Conservation (phyloP, 495 filamentous ascomycete species). For the Copromyces sp. region DNA sequence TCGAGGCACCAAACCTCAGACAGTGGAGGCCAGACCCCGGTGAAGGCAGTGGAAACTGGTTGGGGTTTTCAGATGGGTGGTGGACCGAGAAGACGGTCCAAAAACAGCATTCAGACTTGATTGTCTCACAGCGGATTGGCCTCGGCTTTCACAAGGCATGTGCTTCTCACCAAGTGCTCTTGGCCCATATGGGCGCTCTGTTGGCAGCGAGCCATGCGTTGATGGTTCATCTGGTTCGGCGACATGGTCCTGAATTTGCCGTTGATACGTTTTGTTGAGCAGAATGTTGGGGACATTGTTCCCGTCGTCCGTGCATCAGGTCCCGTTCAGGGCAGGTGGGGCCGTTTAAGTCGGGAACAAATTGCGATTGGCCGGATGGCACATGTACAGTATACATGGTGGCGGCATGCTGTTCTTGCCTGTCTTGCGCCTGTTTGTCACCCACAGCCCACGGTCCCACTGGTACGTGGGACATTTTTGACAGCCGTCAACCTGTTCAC, state of each 20-base stretch:
- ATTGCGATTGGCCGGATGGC: not conserved
- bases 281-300: conserved; percentile 24
- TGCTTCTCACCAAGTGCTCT: not conserved
- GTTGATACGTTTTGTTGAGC: conserved; percentile 24
- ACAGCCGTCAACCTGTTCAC: not conserved
- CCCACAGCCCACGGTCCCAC: not conserved
- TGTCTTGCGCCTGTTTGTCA: not conserved
- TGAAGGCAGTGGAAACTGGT: not conserved
- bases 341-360: not conserved
- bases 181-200: not conserved
- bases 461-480: not conserved
- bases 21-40: not conserved
- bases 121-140: not conserved
- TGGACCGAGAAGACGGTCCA: not conserved
- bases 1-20: not conserved
- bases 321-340: not conserved
- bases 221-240: not conserved
- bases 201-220: not conserved
- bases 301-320: not conserved
- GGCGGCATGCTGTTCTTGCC: not conserved
- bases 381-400: not conserved
- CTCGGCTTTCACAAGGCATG: not conserved
- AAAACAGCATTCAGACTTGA: not conserved
- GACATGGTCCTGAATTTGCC: conserved; percentile 11
- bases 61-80: not conserved